Base-by-base conservation (phyloP, 768 basidiomycete species). In the Suillus weaverae region DNA sequence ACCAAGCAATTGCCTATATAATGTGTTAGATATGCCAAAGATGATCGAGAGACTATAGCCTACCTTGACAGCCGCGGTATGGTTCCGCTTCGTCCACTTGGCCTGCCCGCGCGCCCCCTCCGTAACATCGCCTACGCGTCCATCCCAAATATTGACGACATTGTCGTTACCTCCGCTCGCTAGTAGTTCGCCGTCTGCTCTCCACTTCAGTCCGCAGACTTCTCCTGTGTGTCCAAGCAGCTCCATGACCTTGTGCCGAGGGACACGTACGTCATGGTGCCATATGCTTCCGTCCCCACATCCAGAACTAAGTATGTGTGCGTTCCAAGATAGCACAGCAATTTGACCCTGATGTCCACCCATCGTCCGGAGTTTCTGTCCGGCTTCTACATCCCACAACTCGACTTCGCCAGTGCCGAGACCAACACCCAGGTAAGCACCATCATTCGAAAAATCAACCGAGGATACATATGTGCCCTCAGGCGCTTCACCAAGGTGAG, bases 151-250 rank as follows among this genome's bases (percentile, higher is more conserved):
- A 72, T 97, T 97, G 62, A 99, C 95, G 22, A 97, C 95, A 68
- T 99, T 98, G 76, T 99, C 97, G 72, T 99, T 97, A 0, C 95
- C 97, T 2, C 97, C 97, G 68, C 93, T 95, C 0, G 97, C 97
- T 30, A 99, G 83, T 22, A 97, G 80, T 75, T 95, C 90, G 0
- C 95, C 94, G 69, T 96, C 96, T 2, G 81, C 73, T 54, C 95
- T 82, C 95, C 95, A 99, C 64, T 88, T 89, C 61, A 99, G 73
- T 3, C 96, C 95, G 73, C 96, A 98, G 14, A 97, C 93, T 74
- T 98, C 97, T 0, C 93, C 95, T 0, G 86, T 88, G 71, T 99
- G 97, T 0, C 96, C 96, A 2, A 90, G 78, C 26, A 99, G 80
- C 68, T 97, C 94, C 78, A 91, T 91, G 26, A 96, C 92, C 73